Conservation (phyloP, 73 alveolate species). For the Urostyla sp. region DNA sequence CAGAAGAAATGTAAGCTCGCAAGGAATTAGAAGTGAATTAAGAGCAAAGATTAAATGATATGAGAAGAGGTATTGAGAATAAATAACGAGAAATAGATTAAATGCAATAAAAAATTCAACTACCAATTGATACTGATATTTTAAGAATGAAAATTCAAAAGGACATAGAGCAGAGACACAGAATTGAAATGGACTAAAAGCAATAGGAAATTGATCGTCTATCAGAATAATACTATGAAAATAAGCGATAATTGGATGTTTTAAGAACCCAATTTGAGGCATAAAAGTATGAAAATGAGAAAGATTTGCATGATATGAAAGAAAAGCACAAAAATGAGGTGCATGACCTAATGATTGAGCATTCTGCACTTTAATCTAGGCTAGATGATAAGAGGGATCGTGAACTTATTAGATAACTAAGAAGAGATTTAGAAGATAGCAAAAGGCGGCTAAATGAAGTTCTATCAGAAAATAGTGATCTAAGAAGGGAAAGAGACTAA, state of each 20-base stretch:
- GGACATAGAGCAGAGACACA: constrained; percentile 77
- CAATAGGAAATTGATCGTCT: constrained; percentile 55
- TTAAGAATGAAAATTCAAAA: constrained; percentile 69
- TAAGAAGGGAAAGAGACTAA: constrained; percentile 62
- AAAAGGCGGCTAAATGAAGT: constrained; percentile 62
- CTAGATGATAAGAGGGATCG: constrained; percentile 61
- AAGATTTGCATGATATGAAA: constrained; percentile 64
- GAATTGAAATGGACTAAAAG: constrained; percentile 69
- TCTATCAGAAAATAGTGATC: constrained; percentile 66
- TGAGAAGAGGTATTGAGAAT: constrained; percentile 68
- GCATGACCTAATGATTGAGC: constrained; percentile 52
- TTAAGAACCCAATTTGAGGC: constrained; percentile 67
- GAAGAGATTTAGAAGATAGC: constrained; percentile 70
- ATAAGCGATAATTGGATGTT: constrained; percentile 68
- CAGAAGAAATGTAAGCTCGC: constrained; percentile 54
- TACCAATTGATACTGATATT: constrained; percentile 76
- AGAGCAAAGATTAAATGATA: constrained; percentile 60
- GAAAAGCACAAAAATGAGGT: constrained; percentile 62
- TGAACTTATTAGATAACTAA: constrained; percentile 53
- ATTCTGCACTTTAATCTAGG: constrained; percentile 44
- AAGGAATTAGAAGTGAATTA: constrained; percentile 34
- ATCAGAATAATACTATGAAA: constrained; percentile 54
- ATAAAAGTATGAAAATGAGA: constrained; percentile 62
- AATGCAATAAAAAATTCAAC: constrained; percentile 70
- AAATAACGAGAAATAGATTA: constrained; percentile 74